Evolutionary conservation across 2,329 filamentous ascomycete species (phyloP), one percentile per base, ranked within the genome.

Genomic region (Xylaria sp.): DNA sequence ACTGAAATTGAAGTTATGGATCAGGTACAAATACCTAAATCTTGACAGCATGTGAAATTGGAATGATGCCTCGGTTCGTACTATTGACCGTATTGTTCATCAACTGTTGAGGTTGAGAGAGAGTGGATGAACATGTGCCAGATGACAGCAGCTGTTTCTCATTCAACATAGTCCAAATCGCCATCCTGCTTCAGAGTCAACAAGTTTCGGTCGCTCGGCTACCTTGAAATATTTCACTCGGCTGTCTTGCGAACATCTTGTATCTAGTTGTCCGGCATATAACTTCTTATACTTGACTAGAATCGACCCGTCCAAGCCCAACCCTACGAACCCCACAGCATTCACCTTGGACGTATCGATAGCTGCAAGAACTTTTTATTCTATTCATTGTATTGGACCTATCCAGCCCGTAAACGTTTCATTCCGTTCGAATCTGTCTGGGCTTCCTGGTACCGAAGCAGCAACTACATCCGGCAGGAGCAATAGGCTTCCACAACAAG

Each of bases 121-220:
- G 15, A 59, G 46, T 42, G 60, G 58, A 56, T 23, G 53, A n/a
- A 23, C 20, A 56, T 40, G 4, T 38, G 68, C 48, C 68, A 68
- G 68, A 68, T 63, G 68, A 48, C 66, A 63, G 59, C 68, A 70
- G 68, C 66, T 70, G 68, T n/a, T 40, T 53, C 7, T 42, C 31
- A 38, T 38, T 10, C 36, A 38, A 38, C 23, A 9, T 13, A 36
- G 17, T 56, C 51, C n/a, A 13, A n/a, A 31, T 23, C 51, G 31
- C 15, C 36, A 56, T 38, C 10, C 9, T 31, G 48, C 26, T 46
- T 10, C 26, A 26, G 36, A 23, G 5, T n/a, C n/a, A 26, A 53
- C 31, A 7, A 31, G 26, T 33, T 53, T 53, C 15, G 28, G 26
- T 33, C 15, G 26, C 26, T 33, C 7, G n/a, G 6, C 20, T 7